These are phyloP conservation scores for Monosporascus sp. DNA, from an alignment of 2,329 filamentous ascomycete genomes.

Conservation along the genomic window DNA sequence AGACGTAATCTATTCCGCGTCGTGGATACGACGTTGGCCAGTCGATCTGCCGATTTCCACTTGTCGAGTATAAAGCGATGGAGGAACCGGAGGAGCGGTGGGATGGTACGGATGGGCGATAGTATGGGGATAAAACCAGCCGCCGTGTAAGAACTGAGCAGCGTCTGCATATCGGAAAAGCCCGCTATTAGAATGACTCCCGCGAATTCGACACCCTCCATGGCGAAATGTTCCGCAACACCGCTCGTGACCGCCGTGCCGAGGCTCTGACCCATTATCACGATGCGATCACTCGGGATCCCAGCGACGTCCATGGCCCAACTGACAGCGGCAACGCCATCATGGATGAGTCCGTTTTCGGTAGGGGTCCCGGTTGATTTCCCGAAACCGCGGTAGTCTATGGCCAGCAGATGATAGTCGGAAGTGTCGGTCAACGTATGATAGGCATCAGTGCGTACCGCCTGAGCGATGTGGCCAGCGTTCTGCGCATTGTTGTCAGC, in stretches of 20 bases:
- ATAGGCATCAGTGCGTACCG: slow-evolving; percentile 70
- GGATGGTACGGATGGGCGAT: slow-evolving; percentile 66
- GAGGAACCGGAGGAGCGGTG: slow-evolving; percentile 57
- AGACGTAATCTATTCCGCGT: slow-evolving; percentile 56
- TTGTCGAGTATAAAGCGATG: slow-evolving; percentile 65
- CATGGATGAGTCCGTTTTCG: slow-evolving; percentile 75
- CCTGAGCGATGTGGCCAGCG: slow-evolving; percentile 79
- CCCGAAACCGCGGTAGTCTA: slow-evolving; percentile 89
- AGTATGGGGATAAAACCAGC: slow-evolving; percentile 74
- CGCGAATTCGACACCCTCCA: slow-evolving; percentile 62
- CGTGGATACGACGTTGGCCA: slow-evolving; percentile 50
- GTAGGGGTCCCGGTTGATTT: slow-evolving; percentile 73
- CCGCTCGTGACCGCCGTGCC: slow-evolving; percentile 80
- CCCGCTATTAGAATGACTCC: slow-evolving; percentile 74
- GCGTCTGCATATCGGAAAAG: slow-evolving; percentile 68
- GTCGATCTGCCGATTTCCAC: slow-evolving; percentile 69
- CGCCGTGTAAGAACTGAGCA: slow-evolving; percentile 74
- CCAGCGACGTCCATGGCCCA: slow-evolving; percentile 62
- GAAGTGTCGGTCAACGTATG: slow-evolving; percentile 70
- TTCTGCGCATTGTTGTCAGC: slow-evolving; percentile 55
- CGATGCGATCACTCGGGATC: slow-evolving; percentile 66
- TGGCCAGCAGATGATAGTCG: slow-evolving; percentile 73
- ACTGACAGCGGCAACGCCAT: slow-evolving; percentile 68
- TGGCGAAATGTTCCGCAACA: slow-evolving; percentile 64
- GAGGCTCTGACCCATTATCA: slow-evolving; percentile 80